Evolutionary conservation across 1,284 basidiomycete species (phyloP), one percentile per base, ranked within the genome.

Genomic region (Ganoderma lingzhi): DNA sequence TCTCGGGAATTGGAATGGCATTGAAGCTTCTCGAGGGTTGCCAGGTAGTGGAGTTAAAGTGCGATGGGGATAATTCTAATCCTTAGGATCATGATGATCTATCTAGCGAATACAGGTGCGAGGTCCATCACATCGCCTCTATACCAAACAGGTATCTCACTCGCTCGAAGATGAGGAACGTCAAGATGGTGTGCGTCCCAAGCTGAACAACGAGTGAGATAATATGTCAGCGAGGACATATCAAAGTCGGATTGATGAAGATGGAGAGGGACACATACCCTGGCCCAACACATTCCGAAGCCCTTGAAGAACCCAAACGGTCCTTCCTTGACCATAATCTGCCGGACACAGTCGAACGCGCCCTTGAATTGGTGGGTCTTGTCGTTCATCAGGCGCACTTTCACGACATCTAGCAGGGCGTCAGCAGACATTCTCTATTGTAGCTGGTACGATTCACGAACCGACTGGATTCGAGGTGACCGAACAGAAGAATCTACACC

Each of bases 351-450:
- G 70, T 82, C 78, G 44, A 77, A 55, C 8, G 79, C 77, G 45
- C 80, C 78, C 37, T 74, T 73, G 69, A 75, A 76, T 68, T 77
- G 71, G 39, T 80, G 77, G 56, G 76, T 75, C 69, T 81, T 82
- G 73, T 83, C 82, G 68, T 82, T 82, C 81, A 83, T 82, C n/a
- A 83, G 70, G 8, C 82, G 79, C 35, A 83, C 82, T 69, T 83
- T 83, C 35, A 83, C 78, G 5, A 83, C 82, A 62, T 83, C 82
- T 82, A 56, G 59, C 39, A 42, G 12, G 28, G 35, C 0, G 4
- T 28, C 23, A 45, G 35, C 12, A 51, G 48, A 55, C 30, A 58
- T n/a, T 41, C 6, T 37, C 41, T 12, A 35, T 23, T 3, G 58
- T n/a, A 19, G 2, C 8, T 28, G 23, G 1, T 15, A 17, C 32